Evolutionary conservation across 2,329 filamentous ascomycete species (phyloP), one percentile per base, ranked within the genome.

Genomic region (Alternaria sp.): DNA sequence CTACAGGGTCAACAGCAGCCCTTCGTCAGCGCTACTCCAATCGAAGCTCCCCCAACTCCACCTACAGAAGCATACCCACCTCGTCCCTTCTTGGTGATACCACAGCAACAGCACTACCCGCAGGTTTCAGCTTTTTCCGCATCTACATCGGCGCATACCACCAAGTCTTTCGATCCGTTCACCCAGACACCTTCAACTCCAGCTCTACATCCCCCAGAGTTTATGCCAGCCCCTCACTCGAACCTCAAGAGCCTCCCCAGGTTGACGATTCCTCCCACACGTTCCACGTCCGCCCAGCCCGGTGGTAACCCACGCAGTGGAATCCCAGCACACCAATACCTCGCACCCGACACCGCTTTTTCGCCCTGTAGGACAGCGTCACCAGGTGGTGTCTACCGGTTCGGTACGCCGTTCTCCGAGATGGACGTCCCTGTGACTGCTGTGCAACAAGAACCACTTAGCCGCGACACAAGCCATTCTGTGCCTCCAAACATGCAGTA

Each of bases 401-500:
- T 92, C 63, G 89, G 87, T n/a, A 96, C 92, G 0, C 93, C 93
- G 14, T 91, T 93, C 75, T 96, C 93, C 2, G 93, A 96, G 72
- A 89, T 94, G 83, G 94, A 97, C 74, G 88, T 93, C 11, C 93
- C 94, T 0, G 80, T 96, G 58, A 95, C 91, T 0, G 85, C 89
- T 3, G 82, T 93, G 41, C 86, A 87, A 1, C 70, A 87, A 14
- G 91, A 89, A 0, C 91, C 91, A 6, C 83, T 96, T 31, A 84
- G 89, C 42, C 90, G 94, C 50, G 90, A 95, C 71, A 82, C 84
- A 45, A 96, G 92, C 26, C 92, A 97, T 77, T 97, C 93, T 5
- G 94, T 97, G 0, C 94, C 94, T 41, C 94, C 94, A 6, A 89
- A 96, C 79, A 97, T 97, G 93, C 89, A 87, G 74, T 97, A 90